Conservation (phyloP, 2,329 filamentous ascomycete species). For the Didymella lethalis region DNA sequence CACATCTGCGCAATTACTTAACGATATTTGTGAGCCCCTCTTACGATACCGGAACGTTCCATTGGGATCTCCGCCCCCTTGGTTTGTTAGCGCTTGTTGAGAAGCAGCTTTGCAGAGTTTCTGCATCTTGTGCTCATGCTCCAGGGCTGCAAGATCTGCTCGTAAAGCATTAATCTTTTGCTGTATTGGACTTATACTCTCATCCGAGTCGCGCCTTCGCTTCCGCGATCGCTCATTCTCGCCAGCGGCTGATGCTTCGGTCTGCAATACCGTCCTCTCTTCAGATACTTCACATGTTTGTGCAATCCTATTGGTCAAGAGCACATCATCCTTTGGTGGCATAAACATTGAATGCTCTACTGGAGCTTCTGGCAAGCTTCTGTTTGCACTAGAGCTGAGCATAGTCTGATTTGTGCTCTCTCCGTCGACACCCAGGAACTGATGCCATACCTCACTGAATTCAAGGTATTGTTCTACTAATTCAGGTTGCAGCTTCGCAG, state of each 20-base stretch:
- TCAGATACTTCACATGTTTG: not conserved
- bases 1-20: not conserved
- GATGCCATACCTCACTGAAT: not conserved
- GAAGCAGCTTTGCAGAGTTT: not conserved
- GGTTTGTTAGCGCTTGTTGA: too few species aligned
- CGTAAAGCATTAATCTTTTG: not conserved
- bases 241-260: not conserved
- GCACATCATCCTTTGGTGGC: not conserved
- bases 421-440: too few species aligned
- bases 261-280: not conserved
- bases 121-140: not conserved
- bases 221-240: not conserved
- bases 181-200: constrained; percentile 1
- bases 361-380: too few species aligned
- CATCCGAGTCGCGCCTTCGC: not conserved
- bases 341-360: too few species aligned
- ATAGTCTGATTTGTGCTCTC: too few species aligned
- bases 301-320: not conserved
- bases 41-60: not conserved
- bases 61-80: too few species aligned
- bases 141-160: not conserved
- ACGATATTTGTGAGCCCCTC: not conserved
- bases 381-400: too few species aligned
- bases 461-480: constrained; percentile 6
- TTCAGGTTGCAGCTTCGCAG: constrained; percentile 12